These are phyloP conservation scores for Cotoneaster glaucophyllus DNA, from an alignment of 306 rosid species.

Conservation along the genomic window DNA sequence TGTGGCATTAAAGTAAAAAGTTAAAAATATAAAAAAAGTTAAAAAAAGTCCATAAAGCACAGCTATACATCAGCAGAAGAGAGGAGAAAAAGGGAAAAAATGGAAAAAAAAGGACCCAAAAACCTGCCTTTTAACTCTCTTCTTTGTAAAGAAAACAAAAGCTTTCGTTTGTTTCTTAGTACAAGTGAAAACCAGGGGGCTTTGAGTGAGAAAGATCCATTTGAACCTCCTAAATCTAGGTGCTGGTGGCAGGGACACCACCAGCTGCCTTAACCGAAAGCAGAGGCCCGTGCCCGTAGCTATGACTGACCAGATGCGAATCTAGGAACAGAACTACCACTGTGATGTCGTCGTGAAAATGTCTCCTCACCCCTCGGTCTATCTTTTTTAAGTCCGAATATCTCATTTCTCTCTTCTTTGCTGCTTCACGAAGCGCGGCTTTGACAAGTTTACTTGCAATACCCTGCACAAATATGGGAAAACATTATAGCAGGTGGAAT, in stretches of 20 bases:
- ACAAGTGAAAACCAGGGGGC: slow-evolving; percentile 18
- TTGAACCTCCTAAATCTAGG: slow-evolving; percentile 32
- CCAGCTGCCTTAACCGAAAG: slow-evolving; percentile 65
- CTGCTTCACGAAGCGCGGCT: slow-evolving; percentile 76
- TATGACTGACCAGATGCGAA: slow-evolving; percentile 43
- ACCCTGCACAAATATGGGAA: slow-evolving; percentile 48
- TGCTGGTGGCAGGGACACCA: slow-evolving; percentile 26
- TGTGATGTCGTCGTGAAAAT: slow-evolving; percentile 93
- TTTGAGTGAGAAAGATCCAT: slow-evolving; percentile 10
- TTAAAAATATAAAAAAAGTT: too few relatives aligned
- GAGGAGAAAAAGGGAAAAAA: neutral
- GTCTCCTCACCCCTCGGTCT: slow-evolving; percentile 91
- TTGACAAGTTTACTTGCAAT: slow-evolving; percentile 68
- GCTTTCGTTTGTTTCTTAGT: slow-evolving; percentile 4
- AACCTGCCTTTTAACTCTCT: slow-evolving; percentile 19
- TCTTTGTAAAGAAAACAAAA: slow-evolving; percentile 15
- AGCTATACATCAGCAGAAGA: slow-evolving; percentile 17
- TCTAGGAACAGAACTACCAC: slow-evolving; percentile 82
- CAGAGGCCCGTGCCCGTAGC: slow-evolving; percentile 38
- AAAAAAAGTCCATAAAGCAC: neutral
- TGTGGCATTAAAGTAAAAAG: slow-evolving; percentile 1
- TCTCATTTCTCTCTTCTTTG: slow-evolving; percentile 97
- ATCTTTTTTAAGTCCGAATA: slow-evolving; percentile 86
- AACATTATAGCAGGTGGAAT: neutral
- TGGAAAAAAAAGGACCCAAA: neutral